Percentiles rank a stretch among this genome's conserved stretches.
phyloP scores from a whole-genome alignment of 768 basidiomycete species.

The Porphyrellus cyaneotinctus region DNA sequence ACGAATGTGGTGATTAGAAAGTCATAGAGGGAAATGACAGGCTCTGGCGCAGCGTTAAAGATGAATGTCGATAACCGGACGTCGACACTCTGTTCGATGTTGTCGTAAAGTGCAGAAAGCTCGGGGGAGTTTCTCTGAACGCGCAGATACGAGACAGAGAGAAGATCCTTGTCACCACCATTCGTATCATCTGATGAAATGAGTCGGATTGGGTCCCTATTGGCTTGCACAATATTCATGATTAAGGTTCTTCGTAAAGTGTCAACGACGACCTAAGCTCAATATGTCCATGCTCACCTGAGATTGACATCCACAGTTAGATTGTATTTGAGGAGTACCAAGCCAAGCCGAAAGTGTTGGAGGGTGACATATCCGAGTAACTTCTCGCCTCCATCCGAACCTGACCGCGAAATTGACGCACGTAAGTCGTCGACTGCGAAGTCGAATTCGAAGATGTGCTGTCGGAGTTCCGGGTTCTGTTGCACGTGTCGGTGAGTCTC shows the following conservation, averaged over 20 bases:
- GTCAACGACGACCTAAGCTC: constrained; percentile 6
- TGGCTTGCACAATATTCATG: constrained; percentile 66
- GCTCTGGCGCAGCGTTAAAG: constrained; percentile 84
- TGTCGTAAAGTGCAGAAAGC: constrained; percentile 72
- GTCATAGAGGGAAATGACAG: constrained; percentile 87
- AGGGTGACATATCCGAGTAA: constrained; percentile 76
- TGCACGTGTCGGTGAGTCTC: constrained; percentile 1
- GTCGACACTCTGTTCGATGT: constrained; percentile 84
- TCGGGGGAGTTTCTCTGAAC: constrained; percentile 85
- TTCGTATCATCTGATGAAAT: constrained; percentile 55
- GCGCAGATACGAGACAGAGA: constrained; percentile 73
- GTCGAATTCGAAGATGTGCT: constrained; percentile 74
- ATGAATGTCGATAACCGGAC: constrained; percentile 88
- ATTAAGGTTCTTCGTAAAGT: constrained; percentile 55
- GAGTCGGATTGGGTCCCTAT: constrained; percentile 51
- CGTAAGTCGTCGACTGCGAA: constrained; percentile 85
- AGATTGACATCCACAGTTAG: constrained; percentile 84
- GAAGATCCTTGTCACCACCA: constrained; percentile 56
- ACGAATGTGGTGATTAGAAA: constrained; percentile 98
- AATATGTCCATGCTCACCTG: constrained; percentile 41
- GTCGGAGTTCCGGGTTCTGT: constrained; percentile 38
- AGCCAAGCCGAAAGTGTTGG: constrained; percentile 70
- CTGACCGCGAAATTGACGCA: constrained; percentile 73
- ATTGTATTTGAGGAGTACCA: constrained; percentile 76
- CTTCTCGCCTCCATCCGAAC: constrained; percentile 57